phyloP scores from a whole-genome alignment of 352 stramenopile genomes.

The Phytophthora tentaculata region DNA sequence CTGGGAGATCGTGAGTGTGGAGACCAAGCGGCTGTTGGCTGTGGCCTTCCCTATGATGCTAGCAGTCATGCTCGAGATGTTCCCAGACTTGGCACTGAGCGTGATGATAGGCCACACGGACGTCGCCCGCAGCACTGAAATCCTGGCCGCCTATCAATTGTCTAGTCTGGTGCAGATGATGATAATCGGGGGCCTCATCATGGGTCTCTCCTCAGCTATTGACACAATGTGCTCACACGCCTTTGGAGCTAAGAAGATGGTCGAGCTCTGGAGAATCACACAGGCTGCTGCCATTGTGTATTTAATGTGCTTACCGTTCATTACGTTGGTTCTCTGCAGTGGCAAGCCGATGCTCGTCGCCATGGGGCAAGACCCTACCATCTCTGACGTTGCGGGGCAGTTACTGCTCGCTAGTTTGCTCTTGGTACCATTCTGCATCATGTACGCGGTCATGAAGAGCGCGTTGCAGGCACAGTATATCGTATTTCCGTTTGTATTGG shows the following conservation, averaged over 20 bases:
- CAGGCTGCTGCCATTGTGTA: slow-evolving; percentile 67
- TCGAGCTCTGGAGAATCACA: slow-evolving; percentile 68
- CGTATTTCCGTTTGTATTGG: slow-evolving; percentile 54
- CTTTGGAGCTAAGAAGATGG: slow-evolving; percentile 61
- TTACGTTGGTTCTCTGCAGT: slow-evolving; percentile 46
- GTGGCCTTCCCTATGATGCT: slow-evolving; percentile 59
- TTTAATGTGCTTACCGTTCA: slow-evolving; percentile 42
- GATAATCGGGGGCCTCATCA: slow-evolving; percentile 54
- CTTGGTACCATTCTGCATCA: slow-evolving; percentile 50
- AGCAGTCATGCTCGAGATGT: slow-evolving; percentile 51
- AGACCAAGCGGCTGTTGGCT: slow-evolving; percentile 35
- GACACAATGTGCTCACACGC: slow-evolving; percentile 74
- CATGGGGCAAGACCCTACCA: slow-evolving; percentile 59
- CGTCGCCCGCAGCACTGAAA: slow-evolving; percentile 53
- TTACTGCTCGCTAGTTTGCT: slow-evolving; percentile 47
- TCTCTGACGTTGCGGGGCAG: slow-evolving; percentile 48
- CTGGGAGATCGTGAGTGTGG: slow-evolving; percentile 48
- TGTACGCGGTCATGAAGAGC: slow-evolving; percentile 61
- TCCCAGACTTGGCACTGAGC: slow-evolving; percentile 51
- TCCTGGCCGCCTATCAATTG: slow-evolving; percentile 66
- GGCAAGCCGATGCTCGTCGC: slow-evolving; percentile 52
- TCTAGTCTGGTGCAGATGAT: slow-evolving; percentile 59
- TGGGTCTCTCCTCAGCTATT: slow-evolving; percentile 58
- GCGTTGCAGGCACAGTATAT: slow-evolving; percentile 72
- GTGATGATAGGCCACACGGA: slow-evolving; percentile 72